phyloP scores from a whole-genome alignment of 2,329 filamentous ascomycete species.

The Colletotrichum theobromicola region DNA sequence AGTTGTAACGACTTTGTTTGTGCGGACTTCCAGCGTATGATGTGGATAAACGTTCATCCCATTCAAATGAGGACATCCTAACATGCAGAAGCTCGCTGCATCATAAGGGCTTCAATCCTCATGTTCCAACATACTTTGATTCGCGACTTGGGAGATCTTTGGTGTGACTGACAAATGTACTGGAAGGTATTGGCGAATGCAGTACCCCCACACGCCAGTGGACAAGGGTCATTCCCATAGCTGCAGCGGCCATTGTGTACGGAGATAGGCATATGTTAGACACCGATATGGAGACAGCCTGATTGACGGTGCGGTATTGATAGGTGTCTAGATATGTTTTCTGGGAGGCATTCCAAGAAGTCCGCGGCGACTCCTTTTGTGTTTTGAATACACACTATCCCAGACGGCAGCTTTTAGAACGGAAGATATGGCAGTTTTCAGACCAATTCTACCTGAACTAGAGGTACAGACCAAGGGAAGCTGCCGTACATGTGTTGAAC shows the following conservation, averaged over 20 bases:
- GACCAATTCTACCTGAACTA: not conserved
- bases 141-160: not conserved
- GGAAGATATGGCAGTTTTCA: not conserved
- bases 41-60: not conserved
- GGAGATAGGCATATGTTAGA: not conserved
- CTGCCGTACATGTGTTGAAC: not conserved
- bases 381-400: too few relatives aligned
- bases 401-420: too few relatives aligned
- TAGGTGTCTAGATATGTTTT: not conserved
- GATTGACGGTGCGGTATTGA: not conserved
- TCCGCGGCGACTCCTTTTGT: not conserved
- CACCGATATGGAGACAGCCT: not conserved
- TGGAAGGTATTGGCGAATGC: not conserved
- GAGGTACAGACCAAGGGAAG: not conserved
- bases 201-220: not conserved
- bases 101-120: not conserved
- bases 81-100: not conserved
- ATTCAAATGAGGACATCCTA: not conserved
- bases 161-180: not conserved
- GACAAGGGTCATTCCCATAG: not conserved
- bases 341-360: not conserved
- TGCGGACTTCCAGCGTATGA: not conserved
- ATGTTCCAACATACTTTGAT: not conserved
- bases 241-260: not conserved
- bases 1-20: not conserved